Base-by-base conservation (phyloP, 2,329 filamentous ascomycete genomes). In the Diaporthe citrichinensis region DNA sequence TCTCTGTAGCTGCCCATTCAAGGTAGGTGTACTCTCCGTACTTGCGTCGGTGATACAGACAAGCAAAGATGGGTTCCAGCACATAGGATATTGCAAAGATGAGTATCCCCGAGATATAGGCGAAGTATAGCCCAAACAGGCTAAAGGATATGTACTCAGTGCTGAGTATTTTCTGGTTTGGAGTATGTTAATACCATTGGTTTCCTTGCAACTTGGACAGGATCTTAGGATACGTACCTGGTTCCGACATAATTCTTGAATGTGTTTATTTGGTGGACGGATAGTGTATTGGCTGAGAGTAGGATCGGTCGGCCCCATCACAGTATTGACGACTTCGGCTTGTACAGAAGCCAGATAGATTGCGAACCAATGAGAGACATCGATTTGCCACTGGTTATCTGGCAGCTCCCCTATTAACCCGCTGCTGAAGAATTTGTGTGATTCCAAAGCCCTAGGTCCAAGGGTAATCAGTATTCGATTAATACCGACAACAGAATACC, bases 331-430 rank as follows among this genome's bases (percentile, higher is more conserved):
- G 25, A 61, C 34, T 41, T 4, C 58, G 12, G 58, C 55, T 61
- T 79, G 78, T 4, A 75, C 23, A 17, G 36, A 39, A 23, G 78
- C 57, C 49, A 77, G 49, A 17, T 46, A 49, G 2, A 72, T 76
- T 8, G 57, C 17, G 23, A 69, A 57, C 78, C 77, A 79, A 34
- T 73, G 65, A 25, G 74, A 34, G 3, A 79, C 77, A 17, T 79
- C 77, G 2, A 72, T 6, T 44, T 77, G 75, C 78, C 78, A 79
- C 53, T 79, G 78, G 39, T 77, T 74, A 4, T 71, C 73, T 6
- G 77, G 77, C 1, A 77, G 5, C 7, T 49, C 34, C 10, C 25
- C 8, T 62, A 44, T 12, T 15, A 68, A 5, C 3, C 58, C 58
- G 2, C 15, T 5, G 23, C 1, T 14, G 1, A 41, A 15, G 1